Evolutionary conservation across 352 stramenopile genomes (phyloP).

Genomic region (Phytophthora hybrid): DNA sequence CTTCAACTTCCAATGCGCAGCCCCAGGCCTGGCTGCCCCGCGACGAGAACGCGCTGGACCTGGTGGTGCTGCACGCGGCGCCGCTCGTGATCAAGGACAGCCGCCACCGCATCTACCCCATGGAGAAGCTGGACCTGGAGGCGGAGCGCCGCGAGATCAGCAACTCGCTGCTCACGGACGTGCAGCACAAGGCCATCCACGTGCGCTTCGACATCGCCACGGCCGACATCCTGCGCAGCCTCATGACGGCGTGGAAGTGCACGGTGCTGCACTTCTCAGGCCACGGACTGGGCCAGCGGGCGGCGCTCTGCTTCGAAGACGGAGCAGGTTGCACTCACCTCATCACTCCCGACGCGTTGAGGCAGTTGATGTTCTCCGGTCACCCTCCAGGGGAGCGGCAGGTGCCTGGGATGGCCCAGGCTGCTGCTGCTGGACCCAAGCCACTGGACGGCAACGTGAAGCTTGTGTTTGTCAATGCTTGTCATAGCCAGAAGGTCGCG

Average conservation of each 20-base stretch:
- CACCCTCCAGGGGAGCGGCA: slow-evolving; percentile 23
- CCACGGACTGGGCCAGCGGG: slow-evolving; percentile 72
- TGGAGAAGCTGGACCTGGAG: slow-evolving; percentile 87
- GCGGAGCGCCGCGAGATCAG: slow-evolving; percentile 76
- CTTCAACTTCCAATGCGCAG: neutral
- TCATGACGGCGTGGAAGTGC: slow-evolving; percentile 83
- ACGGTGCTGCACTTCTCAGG: slow-evolving; percentile 85
- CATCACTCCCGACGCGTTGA: slow-evolving; percentile 71
- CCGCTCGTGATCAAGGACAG: slow-evolving; percentile 83
- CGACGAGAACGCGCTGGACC: slow-evolving; percentile 66
- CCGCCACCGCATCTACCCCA: slow-evolving; percentile 73
- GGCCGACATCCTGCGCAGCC: slow-evolving; percentile 72
- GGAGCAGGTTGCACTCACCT: slow-evolving; percentile 76
- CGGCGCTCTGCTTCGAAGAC: slow-evolving; percentile 85
- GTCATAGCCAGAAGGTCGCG: slow-evolving; percentile 88
- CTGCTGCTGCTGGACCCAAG: slow-evolving; percentile 8
- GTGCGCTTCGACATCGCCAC: slow-evolving; percentile 84
- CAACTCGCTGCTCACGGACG: slow-evolving; percentile 72
- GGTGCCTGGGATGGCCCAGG: slow-evolving; percentile 23
- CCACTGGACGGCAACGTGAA: slow-evolving; percentile 51
- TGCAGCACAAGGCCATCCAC: slow-evolving; percentile 79
- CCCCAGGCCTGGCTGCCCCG: slow-evolving; percentile 22
- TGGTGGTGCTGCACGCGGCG: slow-evolving; percentile 85
- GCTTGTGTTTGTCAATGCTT: slow-evolving; percentile 87
- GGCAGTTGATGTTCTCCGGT: slow-evolving; percentile 74